Evolutionary conservation across 257 asterid species (phyloP), one percentile per base, ranked within the genome.

Genomic region (Striga asiatica): DNA sequence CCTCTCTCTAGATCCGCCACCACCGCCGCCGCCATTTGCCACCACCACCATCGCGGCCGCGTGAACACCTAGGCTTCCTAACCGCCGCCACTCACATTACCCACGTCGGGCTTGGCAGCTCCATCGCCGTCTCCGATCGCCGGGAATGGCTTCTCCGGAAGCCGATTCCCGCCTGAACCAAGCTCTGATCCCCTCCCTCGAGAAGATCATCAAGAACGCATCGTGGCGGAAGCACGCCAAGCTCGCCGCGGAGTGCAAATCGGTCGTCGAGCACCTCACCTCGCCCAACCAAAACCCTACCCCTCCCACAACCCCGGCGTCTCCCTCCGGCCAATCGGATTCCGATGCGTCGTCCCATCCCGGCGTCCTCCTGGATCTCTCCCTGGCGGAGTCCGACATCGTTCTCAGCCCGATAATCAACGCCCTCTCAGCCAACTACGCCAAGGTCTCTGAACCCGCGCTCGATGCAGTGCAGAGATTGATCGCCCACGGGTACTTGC

Each of bases 161-260:
- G 94, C 83, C 79, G 94, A 87, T 84, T 87, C 98, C 89, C 98
- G 97, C 69, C 72, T 92, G 22, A 66, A 29, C 41, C 81, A 65
- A 73, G 76, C 84, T 62, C 68, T 92, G 2, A 25, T 82, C 71
- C 94, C 97, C 21, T 87, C 95, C 53, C 76, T 88, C 62, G 98
- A 92, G 20, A 92, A 92, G 80, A 88, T 92, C 63, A 66, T 71
- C 23, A 92, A 92, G 63, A 84, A 75, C 56, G 94, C 91, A 11
- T 84, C 97, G 0, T 92, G 98, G 98, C 87, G 95, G 41, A 92
- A 92, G 74, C 98, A 88, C 71, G 71, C 95, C 31, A 92, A 84
- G 69, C 89, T 88, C 78, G 88, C 76, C 13, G 74, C 79, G 34
- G 86, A 88, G 82, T 84, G 94, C 76, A 92, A 88, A 83, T 80